Evolutionary conservation across 2,329 filamentous ascomycete species (phyloP), one percentile per base, ranked within the genome.

Genomic region (Monosporascus ibericus): DNA sequence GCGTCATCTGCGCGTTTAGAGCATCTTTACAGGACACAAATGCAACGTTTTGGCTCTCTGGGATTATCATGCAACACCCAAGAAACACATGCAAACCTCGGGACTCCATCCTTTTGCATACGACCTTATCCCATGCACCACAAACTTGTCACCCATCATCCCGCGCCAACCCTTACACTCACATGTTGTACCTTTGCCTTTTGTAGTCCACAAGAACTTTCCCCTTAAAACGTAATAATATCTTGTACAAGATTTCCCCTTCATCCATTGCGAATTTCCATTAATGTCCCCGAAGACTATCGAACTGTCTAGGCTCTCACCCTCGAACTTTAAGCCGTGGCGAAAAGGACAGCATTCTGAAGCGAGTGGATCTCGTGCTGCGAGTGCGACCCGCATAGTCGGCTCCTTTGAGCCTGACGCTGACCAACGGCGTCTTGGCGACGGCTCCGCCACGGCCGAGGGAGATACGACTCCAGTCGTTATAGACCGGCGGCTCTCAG

Each of bases 391-490:
- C 39, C 18, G 17, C 18, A 18, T 14, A 24, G 39, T 42, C 39
- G 39, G 20, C 39, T 24, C 39, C n/a, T 42, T 42, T 6, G 39
- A 46, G 42, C 18, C 42, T 27, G 24, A 46, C 42, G 24, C 22
- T 46, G 42, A 66, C 30, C 30, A 34, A 56, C 20, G 48, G 20
- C 46, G 44, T 48, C 25, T 50, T 14, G 34, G 48, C 48, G 51
- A 63, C 63, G 65, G 53, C 58, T 63, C 56, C 55, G 54, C 63
- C 8, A 30, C 48, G 53, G 55, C 52, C 49, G 55, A 51, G 9
- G 42, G 30, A 7, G 42, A 30, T n/a, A 46, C 36, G 22, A 34
- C 38, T 42, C 24, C 44, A 30, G 30, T 5, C 24, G 42, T 46
- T 14, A 46, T 46, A 15, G 42, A 46, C 42, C 17, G 42, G 5